A percentile compares a stretch with the other conserved stretches of the same genome.
phyloP scores from a whole-genome alignment of 1,284 basidiomycete genomes.

The Fomitopsis schrenkii region DNA sequence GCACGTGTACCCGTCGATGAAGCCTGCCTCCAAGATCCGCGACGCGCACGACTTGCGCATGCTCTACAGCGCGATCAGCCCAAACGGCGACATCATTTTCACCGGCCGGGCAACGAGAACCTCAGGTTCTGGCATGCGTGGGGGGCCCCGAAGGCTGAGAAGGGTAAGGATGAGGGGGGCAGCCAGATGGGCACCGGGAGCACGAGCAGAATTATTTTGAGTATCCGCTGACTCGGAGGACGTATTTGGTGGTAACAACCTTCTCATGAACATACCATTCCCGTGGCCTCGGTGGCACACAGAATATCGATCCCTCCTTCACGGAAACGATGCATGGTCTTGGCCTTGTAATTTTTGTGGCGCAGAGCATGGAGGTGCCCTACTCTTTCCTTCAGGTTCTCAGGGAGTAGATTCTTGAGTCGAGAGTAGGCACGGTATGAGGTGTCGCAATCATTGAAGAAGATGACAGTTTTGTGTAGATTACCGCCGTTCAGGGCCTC shows the following conservation, averaged over 20 bases:
- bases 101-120: slow-evolving; percentile 91
- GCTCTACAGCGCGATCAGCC: slow-evolving; percentile 80
- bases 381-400: too few species aligned
- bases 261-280: not conserved
- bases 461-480: too few species aligned
- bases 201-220: slow-evolving; percentile 25
- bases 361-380: too few species aligned
- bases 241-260: too few species aligned
- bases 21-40: slow-evolving; percentile 81
- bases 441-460: too few species aligned
- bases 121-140: slow-evolving; percentile 89
- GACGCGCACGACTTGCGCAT: slow-evolving; percentile 92
- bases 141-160: slow-evolving; percentile 55
- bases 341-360: too few species aligned
- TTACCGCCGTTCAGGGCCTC: too few species aligned
- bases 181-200: slow-evolving; percentile 25
- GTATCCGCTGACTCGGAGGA: slow-evolving; percentile 19
- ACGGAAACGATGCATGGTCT: not conserved
- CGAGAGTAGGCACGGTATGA: too few species aligned
- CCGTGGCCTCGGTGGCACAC: not conserved
- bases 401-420: too few species aligned
- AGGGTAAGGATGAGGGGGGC: slow-evolving; percentile 39
- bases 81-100: slow-evolving; percentile 84
- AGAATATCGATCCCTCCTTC: not conserved
- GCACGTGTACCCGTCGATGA: slow-evolving; percentile 50